These are phyloP conservation scores for Prillingera fragicola DNA, from an alignment of 1,284 basidiomycete species.

Conservation along the genomic window DNA sequence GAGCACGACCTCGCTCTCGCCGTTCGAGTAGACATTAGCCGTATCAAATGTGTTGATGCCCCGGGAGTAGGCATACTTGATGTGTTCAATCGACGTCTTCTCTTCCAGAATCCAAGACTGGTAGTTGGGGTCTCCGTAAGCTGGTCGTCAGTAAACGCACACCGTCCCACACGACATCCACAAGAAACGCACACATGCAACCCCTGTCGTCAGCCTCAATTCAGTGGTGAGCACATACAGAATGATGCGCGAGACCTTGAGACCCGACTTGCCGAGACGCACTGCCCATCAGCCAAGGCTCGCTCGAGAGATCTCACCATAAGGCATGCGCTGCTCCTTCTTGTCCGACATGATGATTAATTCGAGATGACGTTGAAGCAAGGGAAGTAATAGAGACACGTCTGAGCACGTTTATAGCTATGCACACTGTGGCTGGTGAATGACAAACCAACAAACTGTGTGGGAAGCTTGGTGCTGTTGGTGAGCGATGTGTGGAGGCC, in stretches of 20 bases:
- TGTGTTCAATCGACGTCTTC: constrained; percentile 38
- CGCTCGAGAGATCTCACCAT: constrained; percentile 3
- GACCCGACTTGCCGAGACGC: constrained; percentile 34
- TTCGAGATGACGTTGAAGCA: constrained; percentile 49
- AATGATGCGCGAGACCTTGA: constrained; percentile 41
- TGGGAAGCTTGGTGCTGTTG: too few relatives aligned
- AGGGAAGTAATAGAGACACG: too few relatives aligned
- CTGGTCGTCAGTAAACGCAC: too few relatives aligned
- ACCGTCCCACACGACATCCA: not conserved
- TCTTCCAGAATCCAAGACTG: constrained; percentile 40
- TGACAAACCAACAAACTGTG: too few relatives aligned
- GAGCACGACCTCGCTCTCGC: constrained; percentile 58
- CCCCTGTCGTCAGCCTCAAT: constrained; percentile 17
- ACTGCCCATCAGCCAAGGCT: constrained; percentile 16
- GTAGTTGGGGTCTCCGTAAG: constrained; percentile 28
- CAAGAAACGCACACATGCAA: constrained; percentile 27
- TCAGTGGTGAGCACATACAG: constrained; percentile 21
- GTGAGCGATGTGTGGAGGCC: too few relatives aligned
- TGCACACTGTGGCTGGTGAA: too few relatives aligned
- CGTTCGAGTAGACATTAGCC: constrained; percentile 50
- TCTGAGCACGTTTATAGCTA: too few relatives aligned
- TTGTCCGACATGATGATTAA: too few relatives aligned
- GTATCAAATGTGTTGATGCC: constrained; percentile 40
- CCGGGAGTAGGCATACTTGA: constrained; percentile 39
- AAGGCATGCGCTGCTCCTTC: too few relatives aligned